Percentiles rank a stretch among this genome's conserved stretches.
These are phyloP conservation scores for Pythium biforme DNA, from an alignment of 352 stramenopile species.

Conservation along the genomic window DNA sequence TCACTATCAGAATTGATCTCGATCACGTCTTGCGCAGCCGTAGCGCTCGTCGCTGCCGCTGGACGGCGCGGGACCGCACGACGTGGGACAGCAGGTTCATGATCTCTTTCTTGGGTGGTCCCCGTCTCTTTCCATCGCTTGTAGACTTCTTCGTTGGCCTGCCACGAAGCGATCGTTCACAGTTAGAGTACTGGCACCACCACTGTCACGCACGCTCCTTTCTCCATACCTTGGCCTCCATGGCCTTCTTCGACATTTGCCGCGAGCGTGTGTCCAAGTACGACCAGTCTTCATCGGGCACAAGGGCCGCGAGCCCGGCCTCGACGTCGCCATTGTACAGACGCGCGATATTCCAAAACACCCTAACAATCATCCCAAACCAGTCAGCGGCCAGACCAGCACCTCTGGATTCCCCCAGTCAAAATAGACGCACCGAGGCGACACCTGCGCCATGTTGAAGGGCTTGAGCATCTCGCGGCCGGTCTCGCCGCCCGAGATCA, in stretches of 20 bases:
- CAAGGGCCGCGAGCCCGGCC: slow-evolving; percentile 52
- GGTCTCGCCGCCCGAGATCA: slow-evolving; percentile 75
- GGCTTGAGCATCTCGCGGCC: slow-evolving; percentile 87
- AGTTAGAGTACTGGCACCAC: background rate
- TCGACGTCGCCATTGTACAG: slow-evolving; percentile 78
- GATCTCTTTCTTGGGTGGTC: background rate
- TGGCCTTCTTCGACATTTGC: slow-evolving; percentile 73
- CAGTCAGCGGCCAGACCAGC: background rate
- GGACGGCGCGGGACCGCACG: background rate
- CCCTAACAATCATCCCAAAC: slow-evolving; percentile 28
- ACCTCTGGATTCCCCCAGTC: no score
- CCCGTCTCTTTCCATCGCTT: slow-evolving; percentile 58
- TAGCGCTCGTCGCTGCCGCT: background rate
- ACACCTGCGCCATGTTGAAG: slow-evolving; percentile 89
- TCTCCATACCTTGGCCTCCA: slow-evolving; percentile 61
- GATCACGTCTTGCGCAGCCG: slow-evolving; percentile 16
- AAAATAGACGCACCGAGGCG: slow-evolving; percentile 41
- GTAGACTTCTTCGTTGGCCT: slow-evolving; percentile 74
- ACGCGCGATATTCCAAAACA: slow-evolving; percentile 85
- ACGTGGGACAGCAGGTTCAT: background rate
- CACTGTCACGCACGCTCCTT: background rate
- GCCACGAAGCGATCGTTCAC: background rate
- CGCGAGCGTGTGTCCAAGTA: slow-evolving; percentile 76
- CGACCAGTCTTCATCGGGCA: slow-evolving; percentile 83
- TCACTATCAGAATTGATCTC: slow-evolving; percentile 24